Evolutionary conservation across 2,329 filamentous ascomycete species (phyloP).

Genomic region (Aureobasidium sp.): DNA sequence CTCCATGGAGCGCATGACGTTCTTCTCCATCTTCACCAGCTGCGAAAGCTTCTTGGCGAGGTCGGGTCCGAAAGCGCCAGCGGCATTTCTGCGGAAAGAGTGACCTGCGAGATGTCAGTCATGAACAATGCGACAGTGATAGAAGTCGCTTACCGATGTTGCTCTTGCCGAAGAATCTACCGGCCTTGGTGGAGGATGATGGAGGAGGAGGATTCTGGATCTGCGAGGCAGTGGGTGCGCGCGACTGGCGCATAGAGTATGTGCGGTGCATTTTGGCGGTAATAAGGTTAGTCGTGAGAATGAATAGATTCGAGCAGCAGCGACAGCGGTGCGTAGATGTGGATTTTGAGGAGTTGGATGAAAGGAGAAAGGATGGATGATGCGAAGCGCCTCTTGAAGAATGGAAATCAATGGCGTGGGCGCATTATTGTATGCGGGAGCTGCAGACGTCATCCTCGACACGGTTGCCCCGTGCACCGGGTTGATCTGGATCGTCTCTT

Average conservation of each 20-base stretch:
- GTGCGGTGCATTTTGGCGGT: slow-evolving; percentile 77
- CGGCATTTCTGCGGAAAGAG: slow-evolving; percentile 64
- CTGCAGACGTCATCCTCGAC: slow-evolving; percentile 2
- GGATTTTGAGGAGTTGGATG: background rate
- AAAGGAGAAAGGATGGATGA: background rate
- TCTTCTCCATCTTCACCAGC: slow-evolving; percentile 99
- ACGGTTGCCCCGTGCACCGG: slow-evolving; percentile 1
- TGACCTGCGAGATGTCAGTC: slow-evolving; percentile 45
- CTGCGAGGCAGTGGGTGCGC: slow-evolving; percentile 89
- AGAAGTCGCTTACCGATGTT: slow-evolving; percentile 58
- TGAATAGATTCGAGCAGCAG: background rate
- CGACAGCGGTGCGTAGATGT: slow-evolving; percentile 4
- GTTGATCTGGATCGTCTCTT: background rate
- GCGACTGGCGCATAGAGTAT: slow-evolving; percentile 96
- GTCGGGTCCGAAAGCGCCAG: slow-evolving; percentile 75
- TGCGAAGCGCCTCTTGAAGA: slow-evolving; percentile 11
- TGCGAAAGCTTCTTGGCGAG: slow-evolving; percentile 96
- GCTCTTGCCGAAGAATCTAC: slow-evolving; percentile 78
- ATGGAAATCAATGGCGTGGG: background rate
- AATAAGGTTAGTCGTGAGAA: background rate
- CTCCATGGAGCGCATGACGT: slow-evolving; percentile 98
- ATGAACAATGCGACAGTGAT: background rate
- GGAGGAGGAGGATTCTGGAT: slow-evolving; percentile 90
- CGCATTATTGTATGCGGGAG: slow-evolving; percentile 4
- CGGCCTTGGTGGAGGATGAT: slow-evolving; percentile 81